Conservation (phyloP, 106 monocot species). For the Chionographis japonica region DNA sequence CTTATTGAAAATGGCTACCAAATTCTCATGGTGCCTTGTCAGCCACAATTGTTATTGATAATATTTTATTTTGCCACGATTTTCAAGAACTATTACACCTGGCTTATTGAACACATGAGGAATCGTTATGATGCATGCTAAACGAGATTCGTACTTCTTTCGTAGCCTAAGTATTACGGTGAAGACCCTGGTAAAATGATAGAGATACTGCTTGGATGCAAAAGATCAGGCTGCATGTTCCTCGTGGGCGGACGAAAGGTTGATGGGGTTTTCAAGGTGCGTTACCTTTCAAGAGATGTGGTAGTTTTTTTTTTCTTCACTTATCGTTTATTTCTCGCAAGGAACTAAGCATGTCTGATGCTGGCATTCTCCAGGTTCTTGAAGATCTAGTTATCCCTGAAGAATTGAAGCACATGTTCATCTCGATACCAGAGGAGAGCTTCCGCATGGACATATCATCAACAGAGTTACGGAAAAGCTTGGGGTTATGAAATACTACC, state of each 20-base stretch:
- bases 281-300: neutral
- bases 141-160: neutral
- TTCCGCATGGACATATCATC: conserved; percentile 93
- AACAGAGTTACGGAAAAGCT: conserved; percentile 68
- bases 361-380: conserved; percentile 50
- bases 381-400: conserved; percentile 82
- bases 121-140: neutral
- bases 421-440: conserved; percentile 71
- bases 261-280: conserved; percentile 93
- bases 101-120: no score
- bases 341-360: conserved; percentile 2
- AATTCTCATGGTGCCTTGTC: no score
- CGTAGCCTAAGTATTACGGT: conserved; percentile 83
- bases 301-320: neutral
- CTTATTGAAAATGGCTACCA: no score
- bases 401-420: conserved; percentile 73
- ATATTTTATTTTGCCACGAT: no score
- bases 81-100: no score
- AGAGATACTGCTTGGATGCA: conserved; percentile 66
- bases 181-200: conserved; percentile 56
- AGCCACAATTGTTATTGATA: no score
- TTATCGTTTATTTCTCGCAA: neutral
- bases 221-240: conserved; percentile 60
- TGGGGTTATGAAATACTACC: conserved; percentile 4
- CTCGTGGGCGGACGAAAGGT: conserved; percentile 82